Conservation (phyloP, 768 basidiomycete species). For the Pilatotrama ljubarskyi region DNA sequence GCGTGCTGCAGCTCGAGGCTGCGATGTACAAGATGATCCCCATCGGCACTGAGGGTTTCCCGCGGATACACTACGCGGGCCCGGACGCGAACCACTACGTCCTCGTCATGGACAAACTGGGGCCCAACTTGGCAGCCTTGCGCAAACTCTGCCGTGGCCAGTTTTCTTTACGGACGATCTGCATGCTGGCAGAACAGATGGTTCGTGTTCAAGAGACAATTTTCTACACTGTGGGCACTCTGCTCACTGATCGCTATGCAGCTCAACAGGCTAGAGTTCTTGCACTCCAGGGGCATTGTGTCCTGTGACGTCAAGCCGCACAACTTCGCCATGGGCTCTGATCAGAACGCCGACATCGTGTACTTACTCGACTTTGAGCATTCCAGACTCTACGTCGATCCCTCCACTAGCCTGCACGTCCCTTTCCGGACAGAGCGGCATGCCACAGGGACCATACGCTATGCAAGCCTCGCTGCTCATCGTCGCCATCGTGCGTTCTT, state of each 20-base stretch:
- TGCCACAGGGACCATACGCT: slow-evolving; percentile 19
- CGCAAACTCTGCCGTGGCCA: slow-evolving; percentile 18
- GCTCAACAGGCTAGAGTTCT: slow-evolving; percentile 18
- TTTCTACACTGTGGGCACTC: not conserved
- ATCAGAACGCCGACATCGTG: not conserved
- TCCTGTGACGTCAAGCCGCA: slow-evolving; percentile 29
- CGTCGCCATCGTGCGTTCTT: slow-evolving; percentile 16
- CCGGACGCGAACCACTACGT: slow-evolving; percentile 12
- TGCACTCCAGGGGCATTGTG: slow-evolving; percentile 24
- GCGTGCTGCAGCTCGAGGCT: slow-evolving; percentile 14
- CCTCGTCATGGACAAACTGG: slow-evolving; percentile 26
- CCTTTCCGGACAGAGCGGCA: slow-evolving; percentile 13
- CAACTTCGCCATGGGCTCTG: slow-evolving; percentile 24
- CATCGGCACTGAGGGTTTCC: slow-evolving; percentile 17
- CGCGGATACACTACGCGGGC: slow-evolving; percentile 18
- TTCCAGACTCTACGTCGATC: slow-evolving; percentile 14
- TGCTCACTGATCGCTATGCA: not conserved
- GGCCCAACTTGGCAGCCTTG: slow-evolving; percentile 22
- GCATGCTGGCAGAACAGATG: slow-evolving; percentile 28
- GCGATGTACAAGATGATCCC: slow-evolving; percentile 21
- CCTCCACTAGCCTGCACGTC: slow-evolving; percentile 17
- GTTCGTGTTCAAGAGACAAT: slow-evolving; percentile 5
- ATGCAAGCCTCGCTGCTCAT: slow-evolving; percentile 8
- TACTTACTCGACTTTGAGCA: slow-evolving; percentile 27
- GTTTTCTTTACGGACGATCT: slow-evolving; percentile 25